A percentile compares a stretch with the other conserved stretches of the same genome.
These are phyloP conservation scores for Triticum monococcum DNA, from an alignment of 176 grass and related monocot species.

Conservation along the genomic window DNA sequence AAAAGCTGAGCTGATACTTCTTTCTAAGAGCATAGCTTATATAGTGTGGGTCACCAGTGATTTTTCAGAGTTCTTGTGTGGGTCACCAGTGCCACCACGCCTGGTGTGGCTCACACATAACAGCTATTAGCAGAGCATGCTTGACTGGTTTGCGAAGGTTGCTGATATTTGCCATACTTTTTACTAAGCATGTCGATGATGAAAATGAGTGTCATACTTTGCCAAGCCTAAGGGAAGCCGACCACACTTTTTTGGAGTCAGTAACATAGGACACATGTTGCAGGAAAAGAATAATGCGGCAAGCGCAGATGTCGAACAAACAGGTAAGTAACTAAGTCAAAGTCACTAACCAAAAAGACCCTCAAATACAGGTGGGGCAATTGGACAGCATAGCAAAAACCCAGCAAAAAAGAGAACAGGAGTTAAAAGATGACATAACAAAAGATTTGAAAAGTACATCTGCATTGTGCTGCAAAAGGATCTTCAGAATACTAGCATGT, in stretches of 20 bases:
- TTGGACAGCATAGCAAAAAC: not conserved
- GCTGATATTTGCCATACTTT: not conserved
- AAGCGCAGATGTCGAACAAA: not conserved
- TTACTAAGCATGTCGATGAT: not conserved
- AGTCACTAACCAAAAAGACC: not conserved
- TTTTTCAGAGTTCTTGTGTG: not conserved
- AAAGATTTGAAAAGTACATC: not conserved
- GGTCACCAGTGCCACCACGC: not conserved
- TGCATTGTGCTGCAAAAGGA: constrained; percentile 32
- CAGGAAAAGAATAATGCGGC: not conserved
- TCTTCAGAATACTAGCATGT: constrained; percentile 28
- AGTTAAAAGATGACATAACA: not conserved
- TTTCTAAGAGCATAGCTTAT: not conserved
- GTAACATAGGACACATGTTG: not conserved
- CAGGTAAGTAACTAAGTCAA: not conserved
- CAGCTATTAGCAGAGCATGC: not conserved
- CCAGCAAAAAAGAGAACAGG: not conserved
- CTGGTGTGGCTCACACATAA: not conserved
- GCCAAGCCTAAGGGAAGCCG: not conserved
- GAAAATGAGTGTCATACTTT: not conserved
- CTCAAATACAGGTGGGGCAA: not conserved
- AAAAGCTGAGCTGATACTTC: not conserved
- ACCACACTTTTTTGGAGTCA: not conserved
- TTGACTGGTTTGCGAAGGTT: not conserved
- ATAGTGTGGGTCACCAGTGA: not conserved